Evolutionary conservation across 2,329 filamentous ascomycete genomes (phyloP), one percentile per base, ranked within the genome.

Genomic region (Tolypocladium endophyticum): DNA sequence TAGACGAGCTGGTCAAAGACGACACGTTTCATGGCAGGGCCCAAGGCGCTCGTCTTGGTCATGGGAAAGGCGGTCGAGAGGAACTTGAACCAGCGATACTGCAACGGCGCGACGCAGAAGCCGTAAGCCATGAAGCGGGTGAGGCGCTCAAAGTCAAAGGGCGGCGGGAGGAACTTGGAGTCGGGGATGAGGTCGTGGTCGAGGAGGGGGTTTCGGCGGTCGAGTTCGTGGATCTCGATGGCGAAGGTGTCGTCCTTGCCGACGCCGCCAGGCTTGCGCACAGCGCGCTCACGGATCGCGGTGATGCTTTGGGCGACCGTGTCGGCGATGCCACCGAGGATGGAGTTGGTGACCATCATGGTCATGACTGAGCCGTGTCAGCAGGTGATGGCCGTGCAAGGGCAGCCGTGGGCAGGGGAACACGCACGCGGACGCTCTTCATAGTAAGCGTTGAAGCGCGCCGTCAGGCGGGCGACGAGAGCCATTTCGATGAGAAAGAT

Each of bases 291-390:
- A 61, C 89, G 87, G 61, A 96, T 83, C 25, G 92, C 86, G 3
- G 94, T 96, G 71, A 99, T 89, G 61, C 89, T 87, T 74, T 99
- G 94, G 61, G 94, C 94, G 55, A 96, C 90, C 39, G 94, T 97
- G 75, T 99, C 94, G 74, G 94, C 94, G 66, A 99, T 88, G 67
- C 94, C 94, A 77, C 91, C 92, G 61, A 99, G 86, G 60, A 97
- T 88, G 66, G 94, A 90, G 78, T 99, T 99, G 73, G 93, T 96
- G 71, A 97, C 90, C 93, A 99, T 99, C 76, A 96, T 99, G 63
- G 94, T 99, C 69, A 99, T 84, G 50, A 99, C 90, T 89, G 71
- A 61, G 57, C 43, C 61, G 39, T n/a, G 36, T 57, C 57, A 60
- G 58, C 50, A 23, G 14, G 28, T 4, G 18, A 9, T 14, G 23